Base-by-base conservation (phyloP, 495 filamentous ascomycete species). In the Penicillium samsonianum region DNA sequence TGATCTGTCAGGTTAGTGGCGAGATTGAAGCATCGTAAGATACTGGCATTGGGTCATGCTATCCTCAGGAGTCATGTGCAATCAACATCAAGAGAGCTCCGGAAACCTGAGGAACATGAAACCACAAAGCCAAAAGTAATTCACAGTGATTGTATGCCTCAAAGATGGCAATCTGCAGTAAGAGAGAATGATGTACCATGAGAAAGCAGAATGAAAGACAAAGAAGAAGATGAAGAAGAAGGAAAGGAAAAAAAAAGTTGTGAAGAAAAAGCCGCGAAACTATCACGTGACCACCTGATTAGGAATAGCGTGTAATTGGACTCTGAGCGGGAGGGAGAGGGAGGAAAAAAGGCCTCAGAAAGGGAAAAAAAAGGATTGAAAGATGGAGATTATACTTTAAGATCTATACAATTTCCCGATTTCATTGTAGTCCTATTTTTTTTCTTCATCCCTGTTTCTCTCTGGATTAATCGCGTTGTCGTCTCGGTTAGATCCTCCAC, bases 401-500 rank as follows among this genome's bases (percentile, higher is more conserved):
- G 30, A 30, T 42, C 50, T 28, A 35, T 47, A 37, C 23, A 28
- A 47, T 38, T 23, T n/a, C 37, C 23, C 9, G 44, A 38, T 20
- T 1, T 14, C 16, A 35, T 44, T 46, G 30, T 45, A 55, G 42
- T 40, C 46, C 11, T 49, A 16, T 11, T 19, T 12, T 40, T 16
- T 3, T n/a, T 16, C 10, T 11, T 17, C 45, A 45, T 33, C 35
- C 6, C 35, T 38, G 16, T 38, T 38, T 38, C 16, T 44, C 42
- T 53, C 11, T 20, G 10, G 26, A 12, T 30, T 40, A 22, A 51
- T 64, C 55, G 37, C 40, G 44, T 60, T 61, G 48, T 50, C 46
- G 41, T 56, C 52, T 69, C 67, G 67, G 64, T 67, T 69, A 65
- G 64, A 65, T 69, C 64, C 67, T 65, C 64, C 62, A 67, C 59